Evolutionary conservation across 768 basidiomycete species (phyloP), one percentile per base, ranked within the genome.

Genomic region (Agrocybe chaxingu): DNA sequence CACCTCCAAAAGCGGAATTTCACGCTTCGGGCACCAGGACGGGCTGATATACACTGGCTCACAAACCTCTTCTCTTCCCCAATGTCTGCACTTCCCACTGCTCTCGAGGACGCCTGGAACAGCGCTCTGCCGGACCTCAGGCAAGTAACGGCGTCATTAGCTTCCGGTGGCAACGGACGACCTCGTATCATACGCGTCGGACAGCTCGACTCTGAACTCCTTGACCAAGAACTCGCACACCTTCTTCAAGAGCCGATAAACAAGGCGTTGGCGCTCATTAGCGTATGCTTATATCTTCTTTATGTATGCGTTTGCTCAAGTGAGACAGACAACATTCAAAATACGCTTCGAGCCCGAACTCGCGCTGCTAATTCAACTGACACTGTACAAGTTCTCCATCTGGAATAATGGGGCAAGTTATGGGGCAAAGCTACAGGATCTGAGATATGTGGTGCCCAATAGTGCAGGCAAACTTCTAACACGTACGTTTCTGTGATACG

Each of bases 161-260:
- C 58, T 16, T 52, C 66, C 4, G 56, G 62, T 7, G 46, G 63
- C 11, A 66, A 72, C 19, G 48, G 29, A 35, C 52, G 54, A 42
- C 63, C 75, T 24, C 77, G 85, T n/a, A 70, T 85, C 30, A 72
- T 82, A 19, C 88, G 94, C 39, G 92, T 98, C 42, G 88, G 89
- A 7, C 91, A 96, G 66, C 81, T 98, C 47, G 96, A 98, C 66
- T 84, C 95, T 3, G 87, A 92, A 58, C 76, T 95, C 18, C 78
- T 98, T 42, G 96, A 98, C 70, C 81, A 85, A 57, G 93, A 97
- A 55, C 80, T 98, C 12, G 81, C 88, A 31, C 78, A 84, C 29
- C 70, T 97, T 52, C 76, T 98, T 31, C 83, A 82, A 60, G 89
- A 89, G 47, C 94, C 93, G n/a, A 66, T 98, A 42, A 72, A 74